These are phyloP conservation scores for Zygotorulaspora sp. DNA, from an alignment of 805 yeast species.

Conservation along the genomic window DNA sequence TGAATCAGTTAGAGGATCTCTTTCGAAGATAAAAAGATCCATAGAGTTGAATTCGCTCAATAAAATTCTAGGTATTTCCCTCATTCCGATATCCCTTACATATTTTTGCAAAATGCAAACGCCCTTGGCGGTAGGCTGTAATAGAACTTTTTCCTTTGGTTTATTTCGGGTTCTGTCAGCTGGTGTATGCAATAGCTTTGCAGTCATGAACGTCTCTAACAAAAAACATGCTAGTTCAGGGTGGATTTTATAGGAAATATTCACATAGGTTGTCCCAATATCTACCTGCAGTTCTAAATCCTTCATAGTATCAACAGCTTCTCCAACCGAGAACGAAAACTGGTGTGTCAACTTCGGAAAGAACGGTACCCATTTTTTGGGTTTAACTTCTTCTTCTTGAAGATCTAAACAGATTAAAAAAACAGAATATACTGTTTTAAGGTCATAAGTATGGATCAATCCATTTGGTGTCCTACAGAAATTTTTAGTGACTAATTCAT, in stretches of 20 bases:
- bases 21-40: constrained; percentile 63
- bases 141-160: constrained; percentile 40
- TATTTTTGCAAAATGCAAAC: constrained; percentile 62
- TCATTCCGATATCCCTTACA: constrained; percentile 53
- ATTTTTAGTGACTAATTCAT: constrained; percentile 42
- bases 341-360: constrained; percentile 38
- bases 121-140: constrained; percentile 93
- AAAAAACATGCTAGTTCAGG: constrained; percentile 46
- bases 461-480: constrained; percentile 52
- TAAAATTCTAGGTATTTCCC: constrained; percentile 45
- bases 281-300: constrained; percentile 46
- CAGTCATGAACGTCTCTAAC: constrained; percentile 49
- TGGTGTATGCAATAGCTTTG: constrained; percentile 69
- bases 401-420: constrained; percentile 43
- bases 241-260: constrained; percentile 51
- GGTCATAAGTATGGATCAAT: constrained; percentile 48
- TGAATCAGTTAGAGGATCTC: constrained; percentile 54
- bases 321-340: constrained; percentile 48
- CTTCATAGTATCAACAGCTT: constrained; percentile 51
- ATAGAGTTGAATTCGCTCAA: constrained; percentile 61
- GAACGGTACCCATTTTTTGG: constrained; percentile 28
- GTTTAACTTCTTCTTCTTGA: constrained; percentile 28
- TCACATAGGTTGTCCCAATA: constrained; percentile 47
- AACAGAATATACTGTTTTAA: constrained; percentile 56
- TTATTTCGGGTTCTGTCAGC: constrained; percentile 59